A percentile compares a stretch with the other conserved stretches of the same genome.
phyloP scores from a whole-genome alignment of 805 yeast genomes.

The Priceomyces medius region DNA sequence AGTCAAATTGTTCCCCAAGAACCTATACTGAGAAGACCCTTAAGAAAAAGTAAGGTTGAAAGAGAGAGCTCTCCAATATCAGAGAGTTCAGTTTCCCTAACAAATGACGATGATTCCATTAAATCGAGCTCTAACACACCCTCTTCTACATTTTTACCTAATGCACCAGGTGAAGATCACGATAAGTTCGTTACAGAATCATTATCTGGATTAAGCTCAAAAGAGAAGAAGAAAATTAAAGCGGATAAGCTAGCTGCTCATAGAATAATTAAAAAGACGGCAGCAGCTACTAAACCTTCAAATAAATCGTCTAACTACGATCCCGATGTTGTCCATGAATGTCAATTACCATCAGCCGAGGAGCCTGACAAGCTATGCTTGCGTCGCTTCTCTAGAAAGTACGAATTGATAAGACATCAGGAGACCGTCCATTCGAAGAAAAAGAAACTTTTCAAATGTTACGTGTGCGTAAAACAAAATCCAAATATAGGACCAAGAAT shows the following conservation, averaged over 20 bases:
- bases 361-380: slow-evolving; percentile 40
- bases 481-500: slow-evolving; percentile 63
- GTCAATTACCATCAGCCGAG: slow-evolving; percentile 45
- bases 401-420: slow-evolving; percentile 92
- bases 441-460: slow-evolving; percentile 82
- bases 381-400: slow-evolving; percentile 57
- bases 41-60: slow-evolving; percentile 4
- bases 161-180: slow-evolving; percentile 20
- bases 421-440: slow-evolving; percentile 92
- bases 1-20: slow-evolving; percentile 19
- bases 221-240: slow-evolving; percentile 18
- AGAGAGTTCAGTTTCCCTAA: slow-evolving; percentile 6
- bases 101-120: slow-evolving; percentile 10
- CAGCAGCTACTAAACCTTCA: slow-evolving; percentile 17
- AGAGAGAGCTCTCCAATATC: slow-evolving; percentile 7
- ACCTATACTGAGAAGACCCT: slow-evolving; percentile 11
- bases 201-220: slow-evolving; percentile 14
- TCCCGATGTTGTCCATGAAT: slow-evolving; percentile 47
- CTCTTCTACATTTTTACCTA: slow-evolving; percentile 13
- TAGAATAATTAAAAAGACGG: slow-evolving; percentile 26
- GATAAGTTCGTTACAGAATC: slow-evolving; percentile 21
- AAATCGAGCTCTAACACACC: slow-evolving; percentile 12
- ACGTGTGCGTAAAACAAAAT: slow-evolving; percentile 74
- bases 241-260: slow-evolving; percentile 29
- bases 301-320: slow-evolving; percentile 43